These are phyloP conservation scores for Eucommia ulmoides DNA, from an alignment of 257 asterid species.

Conservation along the genomic window DNA sequence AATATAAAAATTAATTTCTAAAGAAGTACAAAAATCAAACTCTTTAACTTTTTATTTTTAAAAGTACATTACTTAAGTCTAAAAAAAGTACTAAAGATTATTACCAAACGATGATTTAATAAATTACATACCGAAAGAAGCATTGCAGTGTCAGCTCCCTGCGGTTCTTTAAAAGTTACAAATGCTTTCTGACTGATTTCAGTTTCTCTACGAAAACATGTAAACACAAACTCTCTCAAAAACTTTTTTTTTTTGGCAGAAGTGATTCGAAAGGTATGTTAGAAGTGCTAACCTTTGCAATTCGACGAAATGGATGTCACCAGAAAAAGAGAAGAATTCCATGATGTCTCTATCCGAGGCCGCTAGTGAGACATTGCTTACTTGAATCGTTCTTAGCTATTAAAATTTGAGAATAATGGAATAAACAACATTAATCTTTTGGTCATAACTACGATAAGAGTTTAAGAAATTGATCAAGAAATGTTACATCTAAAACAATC, in stretches of 20 bases:
- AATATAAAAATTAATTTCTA: too few relatives aligned
- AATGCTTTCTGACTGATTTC: slow-evolving; percentile 24
- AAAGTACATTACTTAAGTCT: too few relatives aligned
- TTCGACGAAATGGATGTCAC: slow-evolving; percentile 38
- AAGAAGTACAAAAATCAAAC: too few relatives aligned
- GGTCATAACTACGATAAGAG: not conserved
- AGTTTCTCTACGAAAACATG: slow-evolving; percentile 27
- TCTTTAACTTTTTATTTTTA: too few relatives aligned
- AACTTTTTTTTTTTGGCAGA: not conserved
- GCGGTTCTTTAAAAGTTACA: slow-evolving; percentile 11
- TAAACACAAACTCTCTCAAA: not conserved
- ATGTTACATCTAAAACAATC: too few relatives aligned
- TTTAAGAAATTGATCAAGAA: too few relatives aligned
- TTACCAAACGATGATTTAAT: not conserved
- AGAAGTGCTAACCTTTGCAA: slow-evolving; percentile 34
- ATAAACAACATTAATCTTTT: not conserved
- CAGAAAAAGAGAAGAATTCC: slow-evolving; percentile 43
- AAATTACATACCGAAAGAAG: not conserved
- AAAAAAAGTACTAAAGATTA: too few relatives aligned
- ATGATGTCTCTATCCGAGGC: slow-evolving; percentile 27
- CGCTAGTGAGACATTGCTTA: slow-evolving; percentile 28
- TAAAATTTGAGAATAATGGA: not conserved
- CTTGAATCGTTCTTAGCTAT: slow-evolving; percentile 37
- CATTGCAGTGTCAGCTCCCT: not conserved
- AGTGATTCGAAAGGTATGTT: not conserved